Evolutionary conservation across 352 stramenopile species (phyloP), one percentile per base, ranked within the genome.

Genomic region (Globisporangium sylvaticum): DNA sequence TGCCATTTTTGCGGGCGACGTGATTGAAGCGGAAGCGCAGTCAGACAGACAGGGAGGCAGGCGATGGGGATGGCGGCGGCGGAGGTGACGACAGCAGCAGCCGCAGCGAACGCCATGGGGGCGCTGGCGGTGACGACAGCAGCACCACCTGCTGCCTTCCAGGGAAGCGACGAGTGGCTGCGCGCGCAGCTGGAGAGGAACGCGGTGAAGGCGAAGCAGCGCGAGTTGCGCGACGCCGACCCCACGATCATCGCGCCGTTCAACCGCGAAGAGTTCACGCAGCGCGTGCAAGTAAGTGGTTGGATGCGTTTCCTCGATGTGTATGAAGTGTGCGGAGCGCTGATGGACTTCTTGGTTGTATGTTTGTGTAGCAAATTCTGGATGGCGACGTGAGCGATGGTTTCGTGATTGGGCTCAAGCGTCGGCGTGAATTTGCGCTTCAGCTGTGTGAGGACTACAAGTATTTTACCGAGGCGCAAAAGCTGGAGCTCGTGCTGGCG

Each of bases 401-500:
- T 46, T 95, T 95, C 55, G 87, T 95, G 31, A 91, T 92, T 55
- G 81, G 83, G 3, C 76, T 94, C 58, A 95, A 95, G 74, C 79
- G 79, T 20, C 83, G 83, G 3, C 79, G 84, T 65, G 87, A 94
- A 65, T 91, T 95, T 53, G 87, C 85, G 42, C 68, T 84, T 61
- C 79, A 87, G 70, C 71, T 93, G 46, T 93, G 85, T 46, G 72
- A 83, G 22, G 80, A 91, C 58, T 95, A 94, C 73, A 81, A 77
- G 66, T 80, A 81, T 55, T 94, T 92, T 62, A 92, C 81, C 8
- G 83, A 92, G 39, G 66, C 71, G 8, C 87, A 95, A 65, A 91
- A 90, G 65, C 71, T 94, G 34, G 81, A 89, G 42, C 79, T 95
- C 22, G 83, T 95, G 53, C 68, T 95, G 22, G 87, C 85, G 42